These are phyloP conservation scores for Stenocarpella maydis DNA, from an alignment of 2,329 filamentous ascomycete genomes.

Conservation along the genomic window DNA sequence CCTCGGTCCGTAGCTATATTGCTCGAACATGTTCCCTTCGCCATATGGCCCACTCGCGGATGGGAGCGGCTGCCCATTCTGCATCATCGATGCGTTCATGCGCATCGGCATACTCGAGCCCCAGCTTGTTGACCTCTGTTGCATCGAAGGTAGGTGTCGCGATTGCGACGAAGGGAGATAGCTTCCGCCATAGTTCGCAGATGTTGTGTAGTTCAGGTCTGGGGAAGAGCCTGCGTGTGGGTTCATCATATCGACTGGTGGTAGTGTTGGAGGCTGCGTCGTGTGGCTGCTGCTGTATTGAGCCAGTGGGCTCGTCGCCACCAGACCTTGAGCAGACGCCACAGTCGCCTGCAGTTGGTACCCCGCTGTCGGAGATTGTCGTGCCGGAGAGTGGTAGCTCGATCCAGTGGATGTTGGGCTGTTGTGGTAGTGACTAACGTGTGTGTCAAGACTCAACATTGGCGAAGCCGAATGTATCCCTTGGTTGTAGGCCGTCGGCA, in stretches of 20 bases:
- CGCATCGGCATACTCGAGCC: slow-evolving; percentile 28
- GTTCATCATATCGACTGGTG: slow-evolving; percentile 31
- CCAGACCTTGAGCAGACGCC: slow-evolving; percentile 27
- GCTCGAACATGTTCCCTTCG: slow-evolving; percentile 33
- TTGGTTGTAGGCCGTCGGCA: slow-evolving; percentile 27
- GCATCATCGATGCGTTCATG: slow-evolving; percentile 25
- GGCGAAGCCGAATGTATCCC: slow-evolving; percentile 25
- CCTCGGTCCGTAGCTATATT: slow-evolving; percentile 29
- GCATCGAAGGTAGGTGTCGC: slow-evolving; percentile 30
- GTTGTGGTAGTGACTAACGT: slow-evolving; percentile 30
- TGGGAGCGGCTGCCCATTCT: slow-evolving; percentile 24
- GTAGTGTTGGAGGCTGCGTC: slow-evolving; percentile 22
- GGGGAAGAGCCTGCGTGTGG: slow-evolving; percentile 32
- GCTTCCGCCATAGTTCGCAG: slow-evolving; percentile 27
- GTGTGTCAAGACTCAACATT: slow-evolving; percentile 33
- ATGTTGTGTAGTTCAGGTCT: slow-evolving; percentile 35
- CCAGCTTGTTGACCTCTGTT: slow-evolving; percentile 27
- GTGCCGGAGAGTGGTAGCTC: slow-evolving; percentile 34
- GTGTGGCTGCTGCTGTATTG: slow-evolving; percentile 34
- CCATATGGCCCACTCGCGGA: slow-evolving; percentile 27
- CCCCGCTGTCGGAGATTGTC: slow-evolving; percentile 32
- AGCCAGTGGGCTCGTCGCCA: slow-evolving; percentile 30
- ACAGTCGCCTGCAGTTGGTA: slow-evolving; percentile 29
- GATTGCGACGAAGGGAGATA: slow-evolving; percentile 31
- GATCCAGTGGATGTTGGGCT: slow-evolving; percentile 34